Evolutionary conservation across 129 eudicot species (phyloP).

Genomic region (Escallonia rubra): DNA sequence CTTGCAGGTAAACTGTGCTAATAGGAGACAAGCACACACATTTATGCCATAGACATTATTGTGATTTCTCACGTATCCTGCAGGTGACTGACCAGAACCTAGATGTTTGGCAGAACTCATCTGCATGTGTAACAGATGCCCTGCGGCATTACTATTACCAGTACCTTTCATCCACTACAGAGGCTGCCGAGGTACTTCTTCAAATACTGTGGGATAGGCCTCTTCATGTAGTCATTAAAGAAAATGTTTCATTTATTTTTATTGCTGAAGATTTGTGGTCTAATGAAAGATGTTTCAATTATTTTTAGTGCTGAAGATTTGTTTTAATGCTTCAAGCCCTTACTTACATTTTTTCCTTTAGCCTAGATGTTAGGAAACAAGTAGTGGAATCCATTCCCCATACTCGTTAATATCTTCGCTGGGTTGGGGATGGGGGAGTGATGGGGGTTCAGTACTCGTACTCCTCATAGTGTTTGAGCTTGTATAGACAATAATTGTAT

Average conservation of each 20-base stretch:
- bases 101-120: slow-evolving; percentile 79
- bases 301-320: too few species aligned
- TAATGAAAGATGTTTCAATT: too few species aligned
- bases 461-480: too few species aligned
- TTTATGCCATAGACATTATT: not conserved
- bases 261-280: too few species aligned
- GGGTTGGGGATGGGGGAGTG: too few species aligned
- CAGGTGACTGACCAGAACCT: slow-evolving; percentile 94
- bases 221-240: slow-evolving; percentile 1
- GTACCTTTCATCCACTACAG: slow-evolving; percentile 81
- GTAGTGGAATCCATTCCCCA: too few species aligned
- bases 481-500: too few species aligned
- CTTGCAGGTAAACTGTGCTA: not conserved
- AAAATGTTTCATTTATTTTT: not conserved
- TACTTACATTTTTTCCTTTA: too few species aligned
- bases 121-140: slow-evolving; percentile 95
- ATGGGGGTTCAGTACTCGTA: too few species aligned
- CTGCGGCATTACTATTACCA: slow-evolving; percentile 96
- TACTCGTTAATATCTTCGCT: too few species aligned
- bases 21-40: not conserved
- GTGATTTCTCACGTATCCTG: slow-evolving; percentile 8
- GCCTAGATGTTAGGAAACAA: too few species aligned
- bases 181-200: slow-evolving; percentile 90
- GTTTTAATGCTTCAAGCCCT: too few species aligned
- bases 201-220: slow-evolving; percentile 19